A percentile compares a stretch with the other conserved stretches of the same genome.
These are phyloP conservation scores for Xylariaceae sp. DNA, from an alignment of 2,329 filamentous ascomycete genomes.

Conservation along the genomic window DNA sequence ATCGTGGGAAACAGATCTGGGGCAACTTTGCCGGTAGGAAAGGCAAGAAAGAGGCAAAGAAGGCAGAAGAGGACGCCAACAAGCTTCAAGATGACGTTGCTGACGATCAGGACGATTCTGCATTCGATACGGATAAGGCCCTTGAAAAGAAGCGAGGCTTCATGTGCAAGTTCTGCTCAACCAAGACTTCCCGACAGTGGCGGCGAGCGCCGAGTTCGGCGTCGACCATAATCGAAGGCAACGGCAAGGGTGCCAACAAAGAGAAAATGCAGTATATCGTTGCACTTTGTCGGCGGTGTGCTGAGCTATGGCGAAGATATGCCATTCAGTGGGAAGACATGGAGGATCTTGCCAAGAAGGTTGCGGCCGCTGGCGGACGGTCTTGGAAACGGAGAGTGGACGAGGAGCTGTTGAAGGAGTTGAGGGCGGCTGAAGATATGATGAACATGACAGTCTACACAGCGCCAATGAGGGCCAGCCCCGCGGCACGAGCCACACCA, in stretches of 20 bases:
- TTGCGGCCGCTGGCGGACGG: slow-evolving; percentile 70
- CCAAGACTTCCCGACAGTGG: slow-evolving; percentile 80
- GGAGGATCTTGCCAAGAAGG: slow-evolving; percentile 86
- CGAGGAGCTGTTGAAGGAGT: slow-evolving; percentile 78
- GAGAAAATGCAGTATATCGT: slow-evolving; percentile 75
- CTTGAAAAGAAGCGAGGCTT: slow-evolving; percentile 73
- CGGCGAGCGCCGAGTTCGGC: slow-evolving; percentile 76
- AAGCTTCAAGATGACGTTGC: slow-evolving; percentile 90
- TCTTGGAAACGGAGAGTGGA: slow-evolving; percentile 86
- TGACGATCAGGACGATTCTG: slow-evolving; percentile 88
- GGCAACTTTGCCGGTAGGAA: slow-evolving; percentile 82
- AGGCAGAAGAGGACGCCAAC: slow-evolving; percentile 61
- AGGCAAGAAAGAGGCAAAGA: slow-evolving; percentile 80
- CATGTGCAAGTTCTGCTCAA: slow-evolving; percentile 88
- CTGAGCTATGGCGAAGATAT: slow-evolving; percentile 91
- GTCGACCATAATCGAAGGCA: slow-evolving; percentile 63
- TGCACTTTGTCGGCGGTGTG: slow-evolving; percentile 84
- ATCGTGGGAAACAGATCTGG: slow-evolving; percentile 82
- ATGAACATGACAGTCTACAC: slow-evolving; percentile 39
- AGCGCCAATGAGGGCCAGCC: slow-evolving; percentile 27
- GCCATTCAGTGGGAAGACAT: slow-evolving; percentile 92
- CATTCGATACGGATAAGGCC: slow-evolving; percentile 88
- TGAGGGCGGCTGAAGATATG: slow-evolving; percentile 60
- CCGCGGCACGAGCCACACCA: slow-evolving; percentile 28
- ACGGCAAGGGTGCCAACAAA: slow-evolving; percentile 67